phyloP scores from a whole-genome alignment of 305 asterid species.

The Fraxinus baroniana region DNA sequence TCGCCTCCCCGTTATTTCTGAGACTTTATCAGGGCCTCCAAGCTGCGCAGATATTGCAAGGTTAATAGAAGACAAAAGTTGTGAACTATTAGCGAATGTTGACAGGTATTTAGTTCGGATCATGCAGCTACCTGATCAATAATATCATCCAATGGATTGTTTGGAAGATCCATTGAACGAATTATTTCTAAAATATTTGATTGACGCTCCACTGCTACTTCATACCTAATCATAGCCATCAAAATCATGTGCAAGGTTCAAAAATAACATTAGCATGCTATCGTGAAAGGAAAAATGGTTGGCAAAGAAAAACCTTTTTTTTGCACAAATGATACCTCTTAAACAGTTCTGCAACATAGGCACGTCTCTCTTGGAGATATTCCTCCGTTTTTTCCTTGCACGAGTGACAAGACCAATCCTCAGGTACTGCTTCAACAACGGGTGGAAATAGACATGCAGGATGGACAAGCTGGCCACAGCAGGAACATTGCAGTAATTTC shows the following conservation, averaged over 20 bases:
- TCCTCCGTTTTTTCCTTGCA: conserved; percentile 94
- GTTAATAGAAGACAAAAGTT: conserved; percentile 19
- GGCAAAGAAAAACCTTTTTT: background rate
- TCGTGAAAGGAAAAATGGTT: background rate
- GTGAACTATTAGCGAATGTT: background rate
- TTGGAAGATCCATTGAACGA: conserved; percentile 92
- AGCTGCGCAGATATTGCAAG: conserved; percentile 55
- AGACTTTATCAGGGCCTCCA: conserved; percentile 95
- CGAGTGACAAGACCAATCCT: conserved; percentile 87
- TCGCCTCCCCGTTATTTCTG: conserved; percentile 96
- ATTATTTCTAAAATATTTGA: conserved; percentile 68
- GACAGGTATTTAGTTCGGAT: conserved; percentile 9
- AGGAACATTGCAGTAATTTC: conserved; percentile 88
- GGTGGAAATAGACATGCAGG: conserved; percentile 86
- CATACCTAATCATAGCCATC: conserved; percentile 34
- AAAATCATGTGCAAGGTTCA: conserved; percentile 9
- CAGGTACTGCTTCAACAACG: conserved; percentile 54
- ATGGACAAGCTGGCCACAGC: conserved; percentile 84
- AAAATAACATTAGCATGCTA: background rate
- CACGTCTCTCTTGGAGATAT: conserved; percentile 74
- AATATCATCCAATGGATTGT: conserved; percentile 98
- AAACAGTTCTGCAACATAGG: conserved; percentile 64
- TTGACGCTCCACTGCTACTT: conserved; percentile 77
- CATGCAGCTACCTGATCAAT: conserved; percentile 73
- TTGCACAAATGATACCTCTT: conserved; percentile 52